Percentiles rank a stretch among this genome's conserved stretches.
phyloP scores from a whole-genome alignment of 2,329 filamentous ascomycete genomes.

The Fusarium avenaceum region DNA sequence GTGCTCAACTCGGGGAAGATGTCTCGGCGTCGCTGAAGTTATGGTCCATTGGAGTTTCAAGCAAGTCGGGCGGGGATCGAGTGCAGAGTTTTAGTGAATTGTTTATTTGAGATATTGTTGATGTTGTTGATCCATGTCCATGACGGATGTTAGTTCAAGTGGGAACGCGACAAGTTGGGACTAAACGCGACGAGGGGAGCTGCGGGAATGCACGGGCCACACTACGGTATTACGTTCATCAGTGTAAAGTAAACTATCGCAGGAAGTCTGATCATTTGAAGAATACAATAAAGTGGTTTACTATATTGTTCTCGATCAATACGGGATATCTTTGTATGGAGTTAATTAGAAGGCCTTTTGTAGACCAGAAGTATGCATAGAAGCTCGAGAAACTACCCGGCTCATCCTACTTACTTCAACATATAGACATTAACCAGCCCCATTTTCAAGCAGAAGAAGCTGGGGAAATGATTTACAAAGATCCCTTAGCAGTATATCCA shows the following conservation, averaged over 20 bases:
- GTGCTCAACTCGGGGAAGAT: slow-evolving; percentile 2
- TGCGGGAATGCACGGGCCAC: slow-evolving; percentile 28
- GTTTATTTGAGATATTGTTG: slow-evolving; percentile 21
- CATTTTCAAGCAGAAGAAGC: neutral
- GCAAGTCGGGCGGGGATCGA: neutral
- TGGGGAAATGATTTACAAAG: neutral
- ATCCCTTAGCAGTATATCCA: slow-evolving; percentile 35
- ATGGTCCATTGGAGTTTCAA: neutral
- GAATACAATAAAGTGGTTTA: neutral
- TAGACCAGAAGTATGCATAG: too few relatives aligned
- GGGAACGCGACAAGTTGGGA: slow-evolving; percentile 35
- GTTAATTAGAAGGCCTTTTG: too few relatives aligned
- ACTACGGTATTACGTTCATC: too few relatives aligned
- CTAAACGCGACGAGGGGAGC: slow-evolving; percentile 30
- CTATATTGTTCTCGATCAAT: too few relatives aligned
- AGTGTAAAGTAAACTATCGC: too few relatives aligned
- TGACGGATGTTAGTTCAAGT: slow-evolving; percentile 31
- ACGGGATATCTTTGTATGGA: too few relatives aligned
- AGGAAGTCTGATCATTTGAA: neutral
- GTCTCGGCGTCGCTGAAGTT: neutral
- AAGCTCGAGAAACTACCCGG: too few relatives aligned
- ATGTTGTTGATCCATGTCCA: slow-evolving; percentile 38
- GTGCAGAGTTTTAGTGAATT: neutral
- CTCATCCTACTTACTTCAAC: too few relatives aligned
- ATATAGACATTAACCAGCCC: neutral